Evolutionary conservation across 495 filamentous ascomycete genomes (phyloP).

Genomic region (Aspergillus funiculosus): DNA sequence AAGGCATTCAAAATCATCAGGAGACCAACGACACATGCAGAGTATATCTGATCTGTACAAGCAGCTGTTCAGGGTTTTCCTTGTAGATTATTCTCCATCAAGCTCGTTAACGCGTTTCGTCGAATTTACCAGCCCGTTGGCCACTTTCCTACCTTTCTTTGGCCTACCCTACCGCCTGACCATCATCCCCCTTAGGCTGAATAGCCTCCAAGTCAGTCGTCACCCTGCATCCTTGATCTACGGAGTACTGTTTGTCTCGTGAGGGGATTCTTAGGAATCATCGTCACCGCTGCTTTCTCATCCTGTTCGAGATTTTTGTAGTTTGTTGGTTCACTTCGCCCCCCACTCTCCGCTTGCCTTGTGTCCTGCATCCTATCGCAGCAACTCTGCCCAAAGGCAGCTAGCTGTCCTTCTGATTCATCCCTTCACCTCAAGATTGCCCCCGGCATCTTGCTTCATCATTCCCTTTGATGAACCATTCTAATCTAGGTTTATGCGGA

Average conservation of each 20-base stretch:
- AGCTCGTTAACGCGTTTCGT: no score
- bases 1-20: not conserved
- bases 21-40: not conserved
- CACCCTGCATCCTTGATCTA: conserved; percentile 30
- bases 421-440: conserved; percentile 1
- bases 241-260: conserved; percentile 18
- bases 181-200: conserved; percentile 18
- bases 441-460: conserved; percentile 6
- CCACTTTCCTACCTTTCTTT: conserved; percentile 4
- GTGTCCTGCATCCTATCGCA: conserved; percentile 7
- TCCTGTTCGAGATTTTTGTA: not conserved
- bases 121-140: conserved; percentile 5
- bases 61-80: no score
- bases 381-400: not conserved
- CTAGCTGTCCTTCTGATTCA: conserved; percentile 5
- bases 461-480: conserved; percentile 4
- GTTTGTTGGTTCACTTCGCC: conserved; percentile 2
- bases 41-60: no score
- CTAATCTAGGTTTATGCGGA: conserved; percentile 1
- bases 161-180: conserved; percentile 22
- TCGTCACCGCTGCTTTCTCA: conserved; percentile 14
- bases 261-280: conserved; percentile 11
- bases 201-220: conserved; percentile 21
- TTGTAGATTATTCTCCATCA: no score
- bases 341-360: not conserved